Evolutionary conservation across 2,329 filamentous ascomycete genomes (phyloP).

Genomic region (Ascochyta koolunga): DNA sequence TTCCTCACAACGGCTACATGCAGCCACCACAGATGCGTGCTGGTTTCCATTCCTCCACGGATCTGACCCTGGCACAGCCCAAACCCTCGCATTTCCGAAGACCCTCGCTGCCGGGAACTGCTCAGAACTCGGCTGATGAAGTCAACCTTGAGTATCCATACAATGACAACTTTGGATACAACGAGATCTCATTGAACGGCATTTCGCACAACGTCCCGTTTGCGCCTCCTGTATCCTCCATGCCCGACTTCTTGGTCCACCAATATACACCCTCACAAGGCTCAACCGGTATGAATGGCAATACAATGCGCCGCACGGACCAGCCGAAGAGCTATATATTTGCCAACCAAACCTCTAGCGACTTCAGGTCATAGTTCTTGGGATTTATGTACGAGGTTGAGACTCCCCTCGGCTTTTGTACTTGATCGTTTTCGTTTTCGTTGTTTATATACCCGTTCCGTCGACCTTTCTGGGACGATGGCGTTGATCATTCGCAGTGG

Average conservation of each 20-base stretch:
- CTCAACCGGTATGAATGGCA: constrained; percentile 37
- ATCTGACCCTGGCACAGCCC: constrained; percentile 43
- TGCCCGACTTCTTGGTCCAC: constrained; percentile 53
- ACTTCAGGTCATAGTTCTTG: constrained; percentile 39
- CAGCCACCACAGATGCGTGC: constrained; percentile 40
- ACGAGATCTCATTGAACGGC: constrained; percentile 36
- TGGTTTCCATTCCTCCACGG: constrained; percentile 44
- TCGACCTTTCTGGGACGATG: not conserved
- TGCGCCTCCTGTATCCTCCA: constrained; percentile 36
- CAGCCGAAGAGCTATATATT: constrained; percentile 56
- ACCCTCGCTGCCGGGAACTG: constrained; percentile 44
- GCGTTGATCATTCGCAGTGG: not conserved
- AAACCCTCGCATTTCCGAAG: constrained; percentile 46
- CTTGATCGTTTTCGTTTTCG: not conserved
- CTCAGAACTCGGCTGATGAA: constrained; percentile 33
- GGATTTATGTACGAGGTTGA: not conserved
- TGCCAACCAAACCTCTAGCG: constrained; percentile 53
- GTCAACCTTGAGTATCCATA: constrained; percentile 33
- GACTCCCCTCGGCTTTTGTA: not conserved
- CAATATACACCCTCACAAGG: constrained; percentile 55
- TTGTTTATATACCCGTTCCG: not conserved
- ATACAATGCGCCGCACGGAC: constrained; percentile 35
- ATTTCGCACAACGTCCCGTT: constrained; percentile 44
- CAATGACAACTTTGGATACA: constrained; percentile 35
- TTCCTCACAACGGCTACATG: constrained; percentile 48